Conservation (phyloP, 129 eudicot genomes). For the Artemisia annua region DNA sequence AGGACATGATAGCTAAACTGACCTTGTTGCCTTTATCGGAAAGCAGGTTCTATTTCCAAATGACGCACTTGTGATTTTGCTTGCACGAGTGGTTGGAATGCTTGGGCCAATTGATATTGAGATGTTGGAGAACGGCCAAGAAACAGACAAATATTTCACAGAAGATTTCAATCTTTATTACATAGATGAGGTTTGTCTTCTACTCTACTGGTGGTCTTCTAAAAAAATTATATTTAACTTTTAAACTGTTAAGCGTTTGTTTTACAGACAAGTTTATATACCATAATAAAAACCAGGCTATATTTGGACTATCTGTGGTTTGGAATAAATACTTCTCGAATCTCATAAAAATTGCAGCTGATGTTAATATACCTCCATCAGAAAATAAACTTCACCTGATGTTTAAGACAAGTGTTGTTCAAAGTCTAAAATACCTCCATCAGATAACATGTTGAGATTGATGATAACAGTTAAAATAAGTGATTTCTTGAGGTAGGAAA, state of each 20-base stretch:
- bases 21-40: conserved; percentile 2
- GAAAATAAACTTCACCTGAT: background rate
- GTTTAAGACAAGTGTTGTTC: background rate
- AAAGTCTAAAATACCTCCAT: background rate
- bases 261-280: too few species aligned
- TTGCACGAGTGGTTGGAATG: conserved; percentile 81
- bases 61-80: conserved; percentile 63
- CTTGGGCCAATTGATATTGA: conserved; percentile 89
- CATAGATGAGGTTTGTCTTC: conserved; percentile 60
- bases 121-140: conserved; percentile 77
- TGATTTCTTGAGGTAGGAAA: background rate
- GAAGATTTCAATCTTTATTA: conserved; percentile 69
- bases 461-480: background rate
- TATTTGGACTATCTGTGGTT: too few species aligned
- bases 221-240: background rate
- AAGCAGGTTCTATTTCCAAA: conserved; percentile 91
- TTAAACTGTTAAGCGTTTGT: too few species aligned
- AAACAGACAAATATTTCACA: conserved; percentile 84
- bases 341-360: too few species aligned
- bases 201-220: conserved; percentile 9
- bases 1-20: conserved; percentile 5
- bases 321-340: too few species aligned
- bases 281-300: too few species aligned
- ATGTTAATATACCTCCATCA: too few species aligned
- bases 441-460: too few species aligned